Evolutionary conservation across 1,284 basidiomycete species (phyloP).

Genomic region (Puccinia coronata): DNA sequence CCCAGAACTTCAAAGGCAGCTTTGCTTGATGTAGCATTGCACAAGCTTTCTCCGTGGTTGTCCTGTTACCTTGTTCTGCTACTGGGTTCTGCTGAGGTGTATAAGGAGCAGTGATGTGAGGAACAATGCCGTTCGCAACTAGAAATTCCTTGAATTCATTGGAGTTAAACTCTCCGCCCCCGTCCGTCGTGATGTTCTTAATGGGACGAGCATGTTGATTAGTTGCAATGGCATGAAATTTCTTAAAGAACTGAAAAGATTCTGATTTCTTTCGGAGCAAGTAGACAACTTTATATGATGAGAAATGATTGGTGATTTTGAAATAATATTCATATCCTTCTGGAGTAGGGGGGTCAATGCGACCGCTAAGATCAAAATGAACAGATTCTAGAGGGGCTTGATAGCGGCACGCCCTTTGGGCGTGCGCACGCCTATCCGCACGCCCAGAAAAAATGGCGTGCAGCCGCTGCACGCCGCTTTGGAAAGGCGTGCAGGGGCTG

Average conservation of each 20-base stretch:
- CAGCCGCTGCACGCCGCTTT: no score
- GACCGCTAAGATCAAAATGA: not conserved
- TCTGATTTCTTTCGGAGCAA: conserved; percentile 24
- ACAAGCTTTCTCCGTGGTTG: conserved; percentile 6
- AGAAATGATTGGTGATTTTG: conserved; percentile 13
- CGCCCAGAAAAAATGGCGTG: no score
- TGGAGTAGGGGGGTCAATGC: not conserved
- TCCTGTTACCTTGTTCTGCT: conserved; percentile 14
- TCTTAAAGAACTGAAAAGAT: conserved; percentile 5
- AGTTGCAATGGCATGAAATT: conserved; percentile 46
- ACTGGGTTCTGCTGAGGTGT: not conserved
- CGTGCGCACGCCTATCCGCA: no score
- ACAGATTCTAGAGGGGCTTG: no score
- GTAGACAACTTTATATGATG: not conserved
- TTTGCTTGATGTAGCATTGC: not conserved
- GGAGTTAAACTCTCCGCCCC: conserved; percentile 52
- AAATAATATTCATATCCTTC: conserved; percentile 5
- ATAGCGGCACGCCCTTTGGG: no score
- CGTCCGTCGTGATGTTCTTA: conserved; percentile 58
- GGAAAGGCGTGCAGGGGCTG: no score
- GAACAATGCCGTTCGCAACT: conserved; percentile 50
- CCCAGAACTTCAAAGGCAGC: not conserved
- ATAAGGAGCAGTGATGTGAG: conserved; percentile 15
- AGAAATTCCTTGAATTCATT: not conserved
- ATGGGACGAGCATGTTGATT: conserved; percentile 55